Evolutionary conservation across 257 asterid species (phyloP).

Genomic region (Solanum neorickii): DNA sequence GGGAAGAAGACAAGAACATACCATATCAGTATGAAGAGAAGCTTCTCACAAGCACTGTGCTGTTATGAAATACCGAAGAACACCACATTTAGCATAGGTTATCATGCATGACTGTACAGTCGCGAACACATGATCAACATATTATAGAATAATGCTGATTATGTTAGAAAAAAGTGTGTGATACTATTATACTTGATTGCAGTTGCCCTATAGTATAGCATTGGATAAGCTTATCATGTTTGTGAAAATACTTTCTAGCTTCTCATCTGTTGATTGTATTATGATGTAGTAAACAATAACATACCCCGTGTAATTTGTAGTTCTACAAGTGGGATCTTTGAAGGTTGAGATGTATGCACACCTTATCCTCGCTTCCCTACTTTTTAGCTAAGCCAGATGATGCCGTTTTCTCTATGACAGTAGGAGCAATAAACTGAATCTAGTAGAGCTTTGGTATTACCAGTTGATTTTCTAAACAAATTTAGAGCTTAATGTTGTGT

Average conservation of each 20-base stretch:
- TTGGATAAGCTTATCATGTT: not conserved
- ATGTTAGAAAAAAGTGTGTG: not conserved
- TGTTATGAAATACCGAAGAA: not conserved
- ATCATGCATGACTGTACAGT: not conserved
- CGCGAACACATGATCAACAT: not conserved
- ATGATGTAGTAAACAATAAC: not conserved
- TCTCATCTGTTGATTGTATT: not conserved
- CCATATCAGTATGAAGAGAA: not conserved
- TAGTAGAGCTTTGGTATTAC: not conserved
- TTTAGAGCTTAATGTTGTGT: not conserved
- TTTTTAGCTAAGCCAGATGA: not conserved
- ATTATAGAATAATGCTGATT: not conserved
- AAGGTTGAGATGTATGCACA: not conserved
- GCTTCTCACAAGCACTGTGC: not conserved
- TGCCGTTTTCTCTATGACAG: not conserved
- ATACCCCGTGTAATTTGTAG: not conserved
- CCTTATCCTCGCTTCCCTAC: not conserved
- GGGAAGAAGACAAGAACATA: not conserved
- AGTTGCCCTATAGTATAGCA: not conserved
- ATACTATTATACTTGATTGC: not conserved
- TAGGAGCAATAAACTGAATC: not conserved
- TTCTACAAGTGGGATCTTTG: not conserved
- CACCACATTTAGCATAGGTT: not conserved
- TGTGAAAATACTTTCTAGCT: not conserved
- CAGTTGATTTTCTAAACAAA: not conserved